phyloP scores from a whole-genome alignment of 768 basidiomycete species.

The Kwoniella bestiolae region DNA sequence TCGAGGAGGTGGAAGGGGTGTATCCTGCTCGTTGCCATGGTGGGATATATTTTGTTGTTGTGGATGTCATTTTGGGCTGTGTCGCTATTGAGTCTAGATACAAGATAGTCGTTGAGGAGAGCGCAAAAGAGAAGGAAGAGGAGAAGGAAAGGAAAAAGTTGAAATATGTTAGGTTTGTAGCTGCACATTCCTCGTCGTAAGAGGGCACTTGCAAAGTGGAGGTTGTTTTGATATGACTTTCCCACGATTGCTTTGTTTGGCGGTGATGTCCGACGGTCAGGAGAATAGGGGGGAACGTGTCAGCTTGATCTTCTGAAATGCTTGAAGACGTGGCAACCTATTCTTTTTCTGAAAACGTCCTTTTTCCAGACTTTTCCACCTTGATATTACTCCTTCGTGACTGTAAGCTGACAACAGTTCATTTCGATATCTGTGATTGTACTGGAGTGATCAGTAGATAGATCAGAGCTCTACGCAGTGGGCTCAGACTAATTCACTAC shows the following conservation, averaged over 20 bases:
- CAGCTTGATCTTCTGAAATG: not conserved
- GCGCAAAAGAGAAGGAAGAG: not conserved
- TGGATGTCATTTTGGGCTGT: not conserved
- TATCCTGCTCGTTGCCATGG: constrained; percentile 30
- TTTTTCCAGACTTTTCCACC: not conserved
- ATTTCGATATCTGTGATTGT: not conserved
- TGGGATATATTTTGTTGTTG: constrained; percentile 30
- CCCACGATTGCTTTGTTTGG: not conserved
- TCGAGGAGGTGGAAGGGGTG: constrained; percentile 6
- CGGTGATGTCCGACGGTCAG: not conserved
- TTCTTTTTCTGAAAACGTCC: not conserved
- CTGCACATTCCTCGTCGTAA: not conserved
- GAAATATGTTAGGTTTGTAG: not conserved
- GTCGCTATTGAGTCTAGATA: not conserved
- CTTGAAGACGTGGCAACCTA: not conserved
- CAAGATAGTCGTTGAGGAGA: not conserved
- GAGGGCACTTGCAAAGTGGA: constrained; percentile 9
- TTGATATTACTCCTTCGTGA: not conserved
- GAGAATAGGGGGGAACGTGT: not conserved
- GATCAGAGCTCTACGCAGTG: not conserved
- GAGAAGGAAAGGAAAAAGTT: not conserved
- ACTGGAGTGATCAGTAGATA: not conserved
- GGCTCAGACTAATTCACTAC: not conserved
- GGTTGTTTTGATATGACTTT: not conserved
- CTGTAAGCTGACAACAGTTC: not conserved